Percentiles rank a stretch among this genome's conserved stretches.
These are phyloP conservation scores for Lasiodiplodia theobromae DNA, from an alignment of 2,329 filamentous ascomycete genomes.

Conservation along the genomic window DNA sequence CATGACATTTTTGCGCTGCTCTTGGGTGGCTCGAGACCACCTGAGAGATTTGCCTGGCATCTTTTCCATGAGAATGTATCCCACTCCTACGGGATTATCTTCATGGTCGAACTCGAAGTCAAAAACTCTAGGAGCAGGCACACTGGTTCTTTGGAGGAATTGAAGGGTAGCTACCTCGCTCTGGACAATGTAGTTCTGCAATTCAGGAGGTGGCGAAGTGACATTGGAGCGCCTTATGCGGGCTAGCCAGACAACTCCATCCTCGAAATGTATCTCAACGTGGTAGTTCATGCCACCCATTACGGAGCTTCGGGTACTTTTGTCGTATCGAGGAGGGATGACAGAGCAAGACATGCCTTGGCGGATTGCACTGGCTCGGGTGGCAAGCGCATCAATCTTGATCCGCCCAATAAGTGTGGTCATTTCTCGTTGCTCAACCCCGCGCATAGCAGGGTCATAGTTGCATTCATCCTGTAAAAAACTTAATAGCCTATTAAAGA, in stretches of 20 bases:
- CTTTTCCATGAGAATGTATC: conserved; percentile 49
- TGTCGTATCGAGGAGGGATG: background rate
- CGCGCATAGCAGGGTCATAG: conserved; percentile 4
- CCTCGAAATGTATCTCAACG: conserved; percentile 11
- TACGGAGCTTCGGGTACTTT: background rate
- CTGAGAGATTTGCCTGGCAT: conserved; percentile 48
- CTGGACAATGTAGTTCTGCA: conserved; percentile 44
- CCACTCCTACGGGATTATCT: conserved; percentile 40
- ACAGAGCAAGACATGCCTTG: background rate
- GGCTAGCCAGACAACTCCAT: conserved; percentile 15
- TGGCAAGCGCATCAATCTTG: conserved; percentile 2
- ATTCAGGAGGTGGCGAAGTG: conserved; percentile 26
- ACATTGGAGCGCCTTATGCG: conserved; percentile 26
- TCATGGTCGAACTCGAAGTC: conserved; percentile 47
- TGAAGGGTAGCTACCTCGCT: conserved; percentile 54
- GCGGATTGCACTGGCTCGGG: background rate
- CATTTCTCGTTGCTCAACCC: conserved; percentile 3
- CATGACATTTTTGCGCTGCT: conserved; percentile 48
- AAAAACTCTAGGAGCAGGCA: conserved; percentile 50
- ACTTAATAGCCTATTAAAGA: background rate
- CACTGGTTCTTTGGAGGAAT: conserved; percentile 46
- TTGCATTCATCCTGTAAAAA: background rate
- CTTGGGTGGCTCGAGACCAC: conserved; percentile 43
- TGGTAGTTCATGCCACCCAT: conserved; percentile 24
- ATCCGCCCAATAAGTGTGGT: background rate